Percentiles rank a stretch among this genome's conserved stretches.
These are phyloP conservation scores for Dactylella cylindrospora DNA, from an alignment of 2,329 filamentous ascomycete genomes.

Conservation along the genomic window DNA sequence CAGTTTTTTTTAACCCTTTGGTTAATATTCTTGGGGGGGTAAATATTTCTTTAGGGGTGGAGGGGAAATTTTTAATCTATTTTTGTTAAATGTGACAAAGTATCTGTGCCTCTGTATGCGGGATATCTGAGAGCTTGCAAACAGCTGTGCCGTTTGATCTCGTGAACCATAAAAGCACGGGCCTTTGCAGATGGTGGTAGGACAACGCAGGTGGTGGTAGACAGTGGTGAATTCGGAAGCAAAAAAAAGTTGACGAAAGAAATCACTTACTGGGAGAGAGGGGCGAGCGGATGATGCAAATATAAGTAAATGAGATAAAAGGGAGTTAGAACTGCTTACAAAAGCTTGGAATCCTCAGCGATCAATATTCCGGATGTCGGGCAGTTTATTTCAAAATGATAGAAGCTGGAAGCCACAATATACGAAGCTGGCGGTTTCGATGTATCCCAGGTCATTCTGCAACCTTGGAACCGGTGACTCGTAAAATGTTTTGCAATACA, in stretches of 20 bases:
- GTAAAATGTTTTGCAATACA: constrained; percentile 26
- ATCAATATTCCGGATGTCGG: constrained; percentile 20
- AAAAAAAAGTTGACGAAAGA: constrained; percentile 34
- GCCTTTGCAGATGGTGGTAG: constrained; percentile 28
- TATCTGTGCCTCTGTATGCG: background rate
- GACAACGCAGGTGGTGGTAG: constrained; percentile 28
- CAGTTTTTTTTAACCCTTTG: no score
- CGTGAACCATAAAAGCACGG: no score
- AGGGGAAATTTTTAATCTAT: background rate
- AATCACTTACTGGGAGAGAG: constrained; percentile 8
- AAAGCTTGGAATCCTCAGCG: constrained; percentile 10
- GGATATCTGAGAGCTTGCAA: constrained; percentile 14
- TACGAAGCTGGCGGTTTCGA: constrained; percentile 29
- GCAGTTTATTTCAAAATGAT: constrained; percentile 25
- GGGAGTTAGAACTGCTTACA: constrained; percentile 6
- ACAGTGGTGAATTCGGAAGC: constrained; percentile 15
- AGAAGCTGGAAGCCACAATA: background rate
- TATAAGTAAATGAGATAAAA: constrained; percentile 21
- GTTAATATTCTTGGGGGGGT: no score
- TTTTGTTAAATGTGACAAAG: background rate
- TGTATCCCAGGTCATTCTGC: constrained; percentile 43
- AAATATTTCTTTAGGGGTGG: constrained; percentile 6
- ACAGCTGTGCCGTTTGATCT: constrained; percentile 2
- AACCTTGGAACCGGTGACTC: constrained; percentile 44
- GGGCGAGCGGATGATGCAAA: constrained; percentile 30